A percentile compares a stretch with the other conserved stretches of the same genome.
phyloP scores from a whole-genome alignment of 139 green algal species.

The Pycnococcus provasolii region DNA sequence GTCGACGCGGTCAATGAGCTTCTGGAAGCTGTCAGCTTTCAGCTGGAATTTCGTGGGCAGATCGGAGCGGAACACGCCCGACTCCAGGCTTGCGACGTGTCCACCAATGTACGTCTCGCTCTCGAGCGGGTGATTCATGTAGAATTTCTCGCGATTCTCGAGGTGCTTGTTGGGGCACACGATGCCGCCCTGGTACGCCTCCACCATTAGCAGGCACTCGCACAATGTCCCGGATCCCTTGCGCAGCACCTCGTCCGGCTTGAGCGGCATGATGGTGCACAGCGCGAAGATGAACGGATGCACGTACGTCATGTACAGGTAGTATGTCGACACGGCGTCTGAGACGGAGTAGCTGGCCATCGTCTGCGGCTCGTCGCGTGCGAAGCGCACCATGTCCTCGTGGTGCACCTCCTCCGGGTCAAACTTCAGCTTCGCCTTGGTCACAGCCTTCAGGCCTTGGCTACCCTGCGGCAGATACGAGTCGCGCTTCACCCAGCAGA shows the following conservation, averaged over 20 bases:
- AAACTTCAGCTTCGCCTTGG: conserved; percentile 92
- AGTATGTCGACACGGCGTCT: conserved; percentile 92
- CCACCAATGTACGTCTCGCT: conserved; percentile 98
- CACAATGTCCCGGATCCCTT: conserved; percentile 93
- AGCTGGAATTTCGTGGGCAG: conserved; percentile 75
- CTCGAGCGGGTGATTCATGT: conserved; percentile 75
- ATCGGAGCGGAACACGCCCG: conserved; percentile 87
- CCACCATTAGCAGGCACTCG: conserved; percentile 91
- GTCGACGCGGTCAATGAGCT: conserved; percentile 81
- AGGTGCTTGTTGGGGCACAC: conserved; percentile 93
- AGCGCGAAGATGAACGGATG: conserved; percentile 99
- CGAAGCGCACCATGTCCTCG: conserved; percentile 86
- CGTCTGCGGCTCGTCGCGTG: conserved; percentile 45
- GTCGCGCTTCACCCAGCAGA: conserved; percentile 95
- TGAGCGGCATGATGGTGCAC: conserved; percentile 94
- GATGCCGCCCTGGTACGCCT: conserved; percentile 59
- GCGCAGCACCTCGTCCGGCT: conserved; percentile 90
- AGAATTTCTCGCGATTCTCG: conserved; percentile 48
- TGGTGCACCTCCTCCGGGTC: conserved; percentile 90
- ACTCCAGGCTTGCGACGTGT: conserved; percentile 74
- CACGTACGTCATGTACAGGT: conserved; percentile 99
- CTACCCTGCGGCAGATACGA: conserved; percentile 91
- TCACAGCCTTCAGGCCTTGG: conserved; percentile 87
- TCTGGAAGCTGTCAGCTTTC: conserved; percentile 43
- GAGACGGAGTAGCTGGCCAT: conserved; percentile 97